Percentiles rank a stretch among this genome's conserved stretches.
phyloP scores from a whole-genome alignment of 1,284 basidiomycete species.

The Boletellus dicymbophilus region DNA sequence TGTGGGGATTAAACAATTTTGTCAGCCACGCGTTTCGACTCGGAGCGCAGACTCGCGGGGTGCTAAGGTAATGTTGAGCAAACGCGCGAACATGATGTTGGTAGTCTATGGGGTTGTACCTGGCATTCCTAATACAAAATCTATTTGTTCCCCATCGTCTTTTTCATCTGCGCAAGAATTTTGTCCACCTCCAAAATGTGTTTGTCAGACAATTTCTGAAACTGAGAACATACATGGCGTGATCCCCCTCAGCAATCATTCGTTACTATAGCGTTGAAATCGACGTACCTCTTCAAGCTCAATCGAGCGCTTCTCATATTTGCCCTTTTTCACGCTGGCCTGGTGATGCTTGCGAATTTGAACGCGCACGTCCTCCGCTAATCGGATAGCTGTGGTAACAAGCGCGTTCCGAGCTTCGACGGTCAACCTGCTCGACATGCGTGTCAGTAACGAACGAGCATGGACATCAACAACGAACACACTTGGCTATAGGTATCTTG shows the following conservation, averaged over 20 bases:
- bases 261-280: too few species aligned
- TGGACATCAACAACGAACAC: constrained; percentile 17
- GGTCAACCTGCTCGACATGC: constrained; percentile 54
- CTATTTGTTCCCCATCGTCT: constrained; percentile 43
- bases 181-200: constrained; percentile 66
- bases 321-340: constrained; percentile 65
- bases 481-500: constrained; percentile 79
- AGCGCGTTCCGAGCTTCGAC: constrained; percentile 66
- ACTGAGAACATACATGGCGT: constrained; percentile 49
- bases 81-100: too few species aligned
- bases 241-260: too few species aligned
- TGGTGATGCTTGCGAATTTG: constrained; percentile 72
- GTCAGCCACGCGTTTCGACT: too few species aligned
- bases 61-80: too few species aligned
- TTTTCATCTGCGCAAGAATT: constrained; percentile 63
- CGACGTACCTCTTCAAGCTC: constrained; percentile 61
- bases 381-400: constrained; percentile 49
- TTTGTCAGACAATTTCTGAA: constrained; percentile 68
- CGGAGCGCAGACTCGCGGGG: too few species aligned
- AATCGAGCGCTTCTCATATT: constrained; percentile 64
- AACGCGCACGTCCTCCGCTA: constrained; percentile 73
- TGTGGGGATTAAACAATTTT: too few species aligned
- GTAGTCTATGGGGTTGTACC: too few species aligned
- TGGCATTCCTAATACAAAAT: too few species aligned
- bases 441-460: neutral